Base-by-base conservation (phyloP, 108 stramenopile species). In the Cyclotella choctawhatcheeana region DNA sequence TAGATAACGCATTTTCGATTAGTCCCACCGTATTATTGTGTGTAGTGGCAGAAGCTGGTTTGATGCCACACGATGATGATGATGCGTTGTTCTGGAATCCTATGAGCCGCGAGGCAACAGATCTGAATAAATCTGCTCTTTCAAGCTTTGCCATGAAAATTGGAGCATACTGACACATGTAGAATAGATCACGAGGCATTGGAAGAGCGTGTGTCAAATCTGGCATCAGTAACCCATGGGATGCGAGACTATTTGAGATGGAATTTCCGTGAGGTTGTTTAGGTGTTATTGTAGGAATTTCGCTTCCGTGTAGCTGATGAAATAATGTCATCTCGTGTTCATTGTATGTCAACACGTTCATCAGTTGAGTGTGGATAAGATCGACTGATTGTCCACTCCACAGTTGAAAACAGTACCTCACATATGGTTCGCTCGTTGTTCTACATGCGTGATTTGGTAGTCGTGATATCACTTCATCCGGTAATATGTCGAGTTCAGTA, bases 131-230 rank as follows among this genome's bases (percentile, higher is more conserved):
- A 47, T 61, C 31, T 21, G 44, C 50, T 21, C 83, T 61, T 63
- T 85, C 87, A 26, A 89, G 56, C 12, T 68, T 50, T 33, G 78
- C 35, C 81, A 89, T 73, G 62, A 83, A 85, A 12, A 13, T 32
- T 8, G 71, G 70, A 3, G 66, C 50, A 10, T 78, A 67, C 26
- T 71, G 69, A 5, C 74, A 53, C 6, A 79, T 5, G 52, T 84
- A 86, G 48, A 89, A 55, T 14, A 84, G 34, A 71, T 86, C 85
- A 44, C 85, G 55, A 7, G 85, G 88, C 64, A 85, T 67, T 5
- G 88, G 88, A 10, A 84, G 51, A 0, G 86, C 31, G 0, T 24
- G 12, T 21, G 62, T 44, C 17, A 82, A 66, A 55, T 88, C 88
- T 44, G 83, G 81, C n/a, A 82, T 34, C 32, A 85, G 59, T 27